These are phyloP conservation scores for Fusarium secorum DNA, from an alignment of 2,329 filamentous ascomycete genomes.

Conservation along the genomic window DNA sequence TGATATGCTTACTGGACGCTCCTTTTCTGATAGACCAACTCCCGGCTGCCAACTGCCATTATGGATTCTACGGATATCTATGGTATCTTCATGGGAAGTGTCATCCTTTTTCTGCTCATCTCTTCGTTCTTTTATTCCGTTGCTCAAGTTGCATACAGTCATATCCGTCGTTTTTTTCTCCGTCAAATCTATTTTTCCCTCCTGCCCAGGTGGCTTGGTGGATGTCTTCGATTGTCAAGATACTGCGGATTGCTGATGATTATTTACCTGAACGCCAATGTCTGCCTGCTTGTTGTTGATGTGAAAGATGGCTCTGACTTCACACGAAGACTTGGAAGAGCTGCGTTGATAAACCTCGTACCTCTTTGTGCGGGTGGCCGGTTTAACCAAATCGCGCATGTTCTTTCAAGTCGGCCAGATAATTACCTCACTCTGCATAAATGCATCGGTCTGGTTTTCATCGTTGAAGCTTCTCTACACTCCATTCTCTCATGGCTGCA, in stretches of 20 bases:
- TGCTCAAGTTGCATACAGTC: not conserved
- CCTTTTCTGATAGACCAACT: not conserved
- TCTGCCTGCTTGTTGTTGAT: not conserved
- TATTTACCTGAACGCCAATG: not conserved
- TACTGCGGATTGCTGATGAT: not conserved
- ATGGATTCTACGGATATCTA: not conserved
- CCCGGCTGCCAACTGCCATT: not conserved
- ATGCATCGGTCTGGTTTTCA: not conserved
- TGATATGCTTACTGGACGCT: too few species aligned
- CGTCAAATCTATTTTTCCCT: not conserved
- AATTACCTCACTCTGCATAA: not conserved
- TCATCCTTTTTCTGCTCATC: not conserved
- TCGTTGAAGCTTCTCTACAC: not conserved
- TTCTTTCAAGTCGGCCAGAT: not conserved
- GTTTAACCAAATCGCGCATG: not conserved
- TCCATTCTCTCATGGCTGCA: not conserved
- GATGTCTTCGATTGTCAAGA: not conserved
- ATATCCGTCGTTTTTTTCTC: not conserved
- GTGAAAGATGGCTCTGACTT: not conserved
- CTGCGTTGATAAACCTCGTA: slow-evolving; percentile 1
- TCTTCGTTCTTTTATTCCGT: not conserved
- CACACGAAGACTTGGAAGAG: not conserved
- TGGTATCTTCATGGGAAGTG: not conserved
- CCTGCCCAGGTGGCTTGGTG: not conserved
- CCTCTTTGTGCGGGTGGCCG: slow-evolving; percentile 6